Conservation (phyloP, 1,284 basidiomycete genomes). For the Marasmius sp. region DNA sequence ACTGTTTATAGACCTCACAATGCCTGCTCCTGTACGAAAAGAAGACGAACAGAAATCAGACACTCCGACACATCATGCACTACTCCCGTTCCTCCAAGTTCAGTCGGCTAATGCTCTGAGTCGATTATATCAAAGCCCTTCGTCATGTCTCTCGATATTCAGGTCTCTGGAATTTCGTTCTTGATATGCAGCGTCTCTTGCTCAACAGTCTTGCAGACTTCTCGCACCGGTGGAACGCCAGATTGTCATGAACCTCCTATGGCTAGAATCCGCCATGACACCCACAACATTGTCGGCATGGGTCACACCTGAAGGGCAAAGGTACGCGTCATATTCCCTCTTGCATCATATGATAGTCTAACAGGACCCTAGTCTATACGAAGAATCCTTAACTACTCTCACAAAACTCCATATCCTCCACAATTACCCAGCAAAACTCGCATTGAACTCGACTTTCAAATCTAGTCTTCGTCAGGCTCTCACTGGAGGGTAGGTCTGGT, state of each 20-base stretch:
- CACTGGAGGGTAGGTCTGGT: constrained; percentile 77
- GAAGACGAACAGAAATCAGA: neutral
- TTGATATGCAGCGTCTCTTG: constrained; percentile 3
- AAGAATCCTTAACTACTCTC: constrained; percentile 67
- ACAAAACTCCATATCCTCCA: constrained; percentile 76
- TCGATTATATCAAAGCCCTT: constrained; percentile 86
- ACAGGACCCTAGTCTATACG: constrained; percentile 59
- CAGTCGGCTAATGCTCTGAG: constrained; percentile 85
- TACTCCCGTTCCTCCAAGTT: constrained; percentile 83
- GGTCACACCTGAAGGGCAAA: constrained; percentile 74
- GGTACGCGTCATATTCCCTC: constrained; percentile 44
- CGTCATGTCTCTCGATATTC: constrained; percentile 92
- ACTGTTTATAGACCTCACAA: neutral
- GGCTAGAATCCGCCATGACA: constrained; percentile 81
- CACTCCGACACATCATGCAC: constrained; percentile 47
- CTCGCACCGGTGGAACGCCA: constrained; percentile 87
- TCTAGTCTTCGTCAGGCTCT: constrained; percentile 83
- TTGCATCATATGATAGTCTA: constrained; percentile 16
- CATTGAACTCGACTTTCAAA: constrained; percentile 79
- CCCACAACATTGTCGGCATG: constrained; percentile 78
- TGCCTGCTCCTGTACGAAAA: constrained; percentile 12
- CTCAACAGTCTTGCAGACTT: constrained; percentile 52
- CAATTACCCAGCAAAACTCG: constrained; percentile 57
- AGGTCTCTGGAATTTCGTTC: constrained; percentile 52
- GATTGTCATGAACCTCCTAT: constrained; percentile 88